These are phyloP conservation scores for Haplographium delicatum DNA, from an alignment of 495 filamentous ascomycete species.

Conservation along the genomic window DNA sequence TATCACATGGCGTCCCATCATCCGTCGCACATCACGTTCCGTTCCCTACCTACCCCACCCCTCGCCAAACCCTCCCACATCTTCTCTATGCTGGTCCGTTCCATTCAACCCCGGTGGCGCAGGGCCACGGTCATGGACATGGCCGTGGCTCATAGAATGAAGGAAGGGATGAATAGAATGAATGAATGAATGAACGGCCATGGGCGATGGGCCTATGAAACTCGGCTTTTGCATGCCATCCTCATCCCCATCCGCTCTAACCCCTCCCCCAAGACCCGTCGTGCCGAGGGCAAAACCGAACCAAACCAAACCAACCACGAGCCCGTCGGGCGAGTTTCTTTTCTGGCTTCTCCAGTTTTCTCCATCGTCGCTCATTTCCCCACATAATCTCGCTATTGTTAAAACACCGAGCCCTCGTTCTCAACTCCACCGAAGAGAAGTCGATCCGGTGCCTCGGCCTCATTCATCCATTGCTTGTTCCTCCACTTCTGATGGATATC, in stretches of 20 bases:
- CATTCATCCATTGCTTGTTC: neutral
- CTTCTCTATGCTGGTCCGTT: neutral
- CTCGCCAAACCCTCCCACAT: neutral
- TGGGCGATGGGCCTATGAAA: too few relatives aligned
- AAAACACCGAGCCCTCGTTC: constrained; percentile 18
- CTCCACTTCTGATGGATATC: constrained; percentile 17
- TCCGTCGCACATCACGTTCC: neutral
- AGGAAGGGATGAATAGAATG: too few relatives aligned
- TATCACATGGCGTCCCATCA: neutral
- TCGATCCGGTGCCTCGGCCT: neutral
- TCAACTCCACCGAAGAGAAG: constrained; percentile 17
- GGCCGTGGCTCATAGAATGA: too few relatives aligned
- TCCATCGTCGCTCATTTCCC: constrained; percentile 3
- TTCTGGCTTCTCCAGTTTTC: neutral
- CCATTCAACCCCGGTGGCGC: neutral
- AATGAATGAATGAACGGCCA: too few relatives aligned
- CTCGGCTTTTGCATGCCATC: too few relatives aligned
- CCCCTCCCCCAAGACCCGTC: too few relatives aligned
- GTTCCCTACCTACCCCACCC: neutral
- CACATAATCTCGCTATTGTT: constrained; percentile 18
- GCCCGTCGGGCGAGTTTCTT: neutral
- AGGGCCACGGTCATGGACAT: too few relatives aligned
- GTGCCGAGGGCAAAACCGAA: too few relatives aligned
- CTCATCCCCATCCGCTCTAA: too few relatives aligned
- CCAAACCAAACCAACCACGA: too few relatives aligned